phyloP scores from a whole-genome alignment of 1,284 basidiomycete species.

The Uromyces viciae-fabae region DNA sequence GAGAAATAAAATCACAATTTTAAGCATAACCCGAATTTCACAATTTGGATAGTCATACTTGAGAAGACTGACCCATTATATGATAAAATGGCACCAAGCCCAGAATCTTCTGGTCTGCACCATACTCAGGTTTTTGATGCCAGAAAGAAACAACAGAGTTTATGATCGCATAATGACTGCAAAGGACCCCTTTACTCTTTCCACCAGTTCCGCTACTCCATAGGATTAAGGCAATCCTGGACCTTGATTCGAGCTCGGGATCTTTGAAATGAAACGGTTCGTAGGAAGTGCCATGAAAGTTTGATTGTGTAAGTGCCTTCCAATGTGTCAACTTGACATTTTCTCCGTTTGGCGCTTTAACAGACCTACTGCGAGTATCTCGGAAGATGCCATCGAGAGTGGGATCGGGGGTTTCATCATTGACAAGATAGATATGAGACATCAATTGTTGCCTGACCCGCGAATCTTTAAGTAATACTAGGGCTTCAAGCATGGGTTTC shows the following conservation, averaged over 20 bases:
- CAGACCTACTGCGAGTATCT: constrained; percentile 40
- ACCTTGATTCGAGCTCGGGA: constrained; percentile 47
- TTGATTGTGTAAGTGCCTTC: neutral
- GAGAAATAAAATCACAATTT: constrained; percentile 47
- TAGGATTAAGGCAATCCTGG: constrained; percentile 52
- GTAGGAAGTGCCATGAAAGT: neutral
- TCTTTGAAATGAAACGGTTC: constrained; percentile 34
- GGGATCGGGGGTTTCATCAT: neutral
- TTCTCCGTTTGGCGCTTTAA: constrained; percentile 47
- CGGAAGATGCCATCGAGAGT: constrained; percentile 45
- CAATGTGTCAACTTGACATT: constrained; percentile 46
- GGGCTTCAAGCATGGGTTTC: constrained; percentile 49
- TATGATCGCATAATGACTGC: constrained; percentile 53
- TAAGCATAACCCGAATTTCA: neutral
- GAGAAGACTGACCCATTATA: constrained; percentile 48
- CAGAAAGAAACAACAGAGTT: constrained; percentile 52
- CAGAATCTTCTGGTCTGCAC: constrained; percentile 50
- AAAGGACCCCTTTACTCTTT: constrained; percentile 55
- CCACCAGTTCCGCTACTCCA: constrained; percentile 56
- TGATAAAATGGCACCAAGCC: constrained; percentile 56
- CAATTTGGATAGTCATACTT: neutral
- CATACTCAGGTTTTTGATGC: constrained; percentile 49
- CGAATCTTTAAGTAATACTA: constrained; percentile 16
- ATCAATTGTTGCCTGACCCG: neutral
- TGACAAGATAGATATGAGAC: constrained; percentile 1